Base-by-base conservation (phyloP, 108 stramenopile genomes). In the Schizochytrium sp. region DNA sequence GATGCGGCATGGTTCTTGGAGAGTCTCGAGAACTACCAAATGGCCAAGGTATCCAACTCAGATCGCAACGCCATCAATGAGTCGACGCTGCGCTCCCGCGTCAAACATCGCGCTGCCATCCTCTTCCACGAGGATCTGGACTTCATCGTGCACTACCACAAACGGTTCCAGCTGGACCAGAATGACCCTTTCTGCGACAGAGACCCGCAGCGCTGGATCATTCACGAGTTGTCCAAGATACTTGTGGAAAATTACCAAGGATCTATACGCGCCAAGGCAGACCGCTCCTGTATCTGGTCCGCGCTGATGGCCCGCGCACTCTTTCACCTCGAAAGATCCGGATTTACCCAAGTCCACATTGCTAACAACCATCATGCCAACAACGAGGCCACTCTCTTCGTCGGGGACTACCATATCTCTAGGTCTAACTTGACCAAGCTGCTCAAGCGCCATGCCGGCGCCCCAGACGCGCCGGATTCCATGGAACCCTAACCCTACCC, bases 341-440 rank as follows among this genome's bases (percentile, higher is more conserved):
- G 76, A 13, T 83, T 83, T 40, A 49, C 49, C 28, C 50, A 83
- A 38, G 76, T 83, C 76, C 5, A 38, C 76, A 83, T 83, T 53
- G 19, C 47, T n/a, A 55, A 49, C 53, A 49, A 55, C 2, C 28
- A 12, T n/a, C 47, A 55, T 10, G 53, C 47, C 12, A 83, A 83
- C 53, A 49, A 55, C 47, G 76, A 83, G 53, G 76, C 76, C 76
- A 83, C 76, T 2, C 53, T 83, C 50, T 83, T 83, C 53, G 76
- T 83, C 76, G 76, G 76, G 28, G 76, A 83, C 76, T 83, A 83
- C 53, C 76, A 83, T 28, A 83, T 83, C 28, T 83, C 76, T 10
- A 47, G 76, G 50, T 55, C 50, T 53, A 83, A 83, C 47, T 40
- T 83, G 38, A 83, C 76, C 76, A 83, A 83, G 53, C 50, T 83